These are phyloP conservation scores for Hanseniaspora uvarum DNA, from an alignment of 1,139 yeast species.

Conservation along the genomic window DNA sequence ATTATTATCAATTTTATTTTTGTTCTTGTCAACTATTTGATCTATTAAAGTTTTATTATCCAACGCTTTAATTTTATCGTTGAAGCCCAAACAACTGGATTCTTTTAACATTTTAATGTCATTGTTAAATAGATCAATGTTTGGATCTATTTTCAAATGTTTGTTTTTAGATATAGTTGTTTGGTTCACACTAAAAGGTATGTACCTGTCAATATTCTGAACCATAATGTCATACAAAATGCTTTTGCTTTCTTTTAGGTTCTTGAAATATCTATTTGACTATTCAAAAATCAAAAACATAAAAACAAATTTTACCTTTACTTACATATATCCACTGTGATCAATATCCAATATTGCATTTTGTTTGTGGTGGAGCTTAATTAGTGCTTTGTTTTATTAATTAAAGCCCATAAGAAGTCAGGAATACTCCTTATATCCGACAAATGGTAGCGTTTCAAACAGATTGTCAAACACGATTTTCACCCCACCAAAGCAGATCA, in stretches of 20 bases:
- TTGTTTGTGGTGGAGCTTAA: too few relatives aligned
- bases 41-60: background rate
- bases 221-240: background rate
- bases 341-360: too few relatives aligned
- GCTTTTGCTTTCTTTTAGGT: background rate
- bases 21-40: background rate
- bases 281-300: too few relatives aligned
- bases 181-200: background rate
- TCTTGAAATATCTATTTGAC: background rate
- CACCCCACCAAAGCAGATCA: too few relatives aligned
- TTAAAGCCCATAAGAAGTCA: too few relatives aligned
- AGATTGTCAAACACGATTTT: too few relatives aligned
- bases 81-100: background rate
- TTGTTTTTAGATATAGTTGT: background rate
- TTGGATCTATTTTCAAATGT: background rate
- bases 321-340: too few relatives aligned
- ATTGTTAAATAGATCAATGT: constrained; percentile 2
- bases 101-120: background rate
- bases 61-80: background rate
- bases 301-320: too few relatives aligned
- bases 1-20: background rate
- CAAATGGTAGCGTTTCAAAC: too few relatives aligned
- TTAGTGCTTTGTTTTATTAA: too few relatives aligned
- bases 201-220: background rate
- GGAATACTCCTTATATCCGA: too few relatives aligned